Evolutionary conservation across 129 eudicot species (phyloP).

Genomic region (Heracleum sosnowskyi): DNA sequence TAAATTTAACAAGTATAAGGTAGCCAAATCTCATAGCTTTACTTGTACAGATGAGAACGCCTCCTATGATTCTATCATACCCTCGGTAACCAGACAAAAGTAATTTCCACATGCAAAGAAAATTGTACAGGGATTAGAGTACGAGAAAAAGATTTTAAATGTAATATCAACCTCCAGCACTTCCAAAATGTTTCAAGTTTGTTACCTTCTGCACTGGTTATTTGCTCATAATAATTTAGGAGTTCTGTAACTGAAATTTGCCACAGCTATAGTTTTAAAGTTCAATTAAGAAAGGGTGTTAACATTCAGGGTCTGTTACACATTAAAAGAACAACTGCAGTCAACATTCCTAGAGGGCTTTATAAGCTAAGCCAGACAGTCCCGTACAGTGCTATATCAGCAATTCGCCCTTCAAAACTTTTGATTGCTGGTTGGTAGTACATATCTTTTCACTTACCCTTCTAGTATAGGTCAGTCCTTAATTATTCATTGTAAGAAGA

Average conservation of each 20-base stretch:
- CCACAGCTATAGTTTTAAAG: background rate
- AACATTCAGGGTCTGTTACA: too few relatives aligned
- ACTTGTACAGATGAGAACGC: background rate
- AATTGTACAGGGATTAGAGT: background rate
- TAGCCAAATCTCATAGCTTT: background rate
- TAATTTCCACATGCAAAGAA: background rate
- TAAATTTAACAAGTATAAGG: background rate
- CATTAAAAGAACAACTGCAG: too few relatives aligned
- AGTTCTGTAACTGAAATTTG: background rate
- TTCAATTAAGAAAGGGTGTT: too few relatives aligned
- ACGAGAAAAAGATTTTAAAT: background rate
- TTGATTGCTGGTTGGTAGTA: too few relatives aligned
- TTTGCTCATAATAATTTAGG: background rate
- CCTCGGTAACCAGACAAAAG: background rate
- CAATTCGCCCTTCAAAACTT: too few relatives aligned
- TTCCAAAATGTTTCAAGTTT: background rate
- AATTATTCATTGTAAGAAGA: too few relatives aligned
- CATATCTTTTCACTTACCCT: too few relatives aligned
- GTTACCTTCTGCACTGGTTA: background rate
- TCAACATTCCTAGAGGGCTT: too few relatives aligned
- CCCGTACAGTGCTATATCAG: too few relatives aligned
- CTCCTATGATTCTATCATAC: background rate
- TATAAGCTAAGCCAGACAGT: too few relatives aligned
- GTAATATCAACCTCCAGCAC: background rate
- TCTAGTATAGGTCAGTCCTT: too few relatives aligned